Evolutionary conservation across 148 eudicot species (phyloP), one percentile per base, ranked within the genome.

Genomic region (Camellia japonica): DNA sequence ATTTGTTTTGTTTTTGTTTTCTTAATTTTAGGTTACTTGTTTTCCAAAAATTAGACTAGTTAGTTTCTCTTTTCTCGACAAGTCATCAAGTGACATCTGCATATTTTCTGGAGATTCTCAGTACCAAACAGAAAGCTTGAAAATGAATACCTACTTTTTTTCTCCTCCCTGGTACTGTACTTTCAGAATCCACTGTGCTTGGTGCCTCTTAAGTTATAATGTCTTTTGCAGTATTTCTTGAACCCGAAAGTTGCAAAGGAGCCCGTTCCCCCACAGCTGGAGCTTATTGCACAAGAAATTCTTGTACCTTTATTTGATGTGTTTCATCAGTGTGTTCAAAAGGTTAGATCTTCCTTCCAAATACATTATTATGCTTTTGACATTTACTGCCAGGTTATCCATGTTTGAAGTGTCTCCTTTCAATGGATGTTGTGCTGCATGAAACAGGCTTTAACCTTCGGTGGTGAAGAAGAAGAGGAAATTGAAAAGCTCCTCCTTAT

Each of bases 221-320:
- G 54, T 79, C 59, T 85, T 38, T 44, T 76, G 83, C 87, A 92
- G 94, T 93, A 93, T 72, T 93, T 93, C 77, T 81, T 91, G 85
- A 91, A 93, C 80, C 97, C 94, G 43, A 91, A 93, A 91, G 79
- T 89, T 58, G 88, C 89, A 6, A 93, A 88, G 87, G 97, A 93
- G 85, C 93, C 94, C 3, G 90, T 91, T 80, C 97, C 97, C 20
- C 85, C 80, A 41, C 93, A 89, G 88, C 82, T 93, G 68, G 90
- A 93, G 86, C 85, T 80, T 46, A 87, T 93, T 79, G 88, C 90
- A 58, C 81, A 80, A 77, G 92, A 93, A 79, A 84, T 93, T 71
- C 80, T 93, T 66, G 90, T 85, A 49, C 97, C 97, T 75, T 79
- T 91, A 80, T 66, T 93, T 75, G 74, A 87, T 47, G 72, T 87